Evolutionary conservation across 108 stramenopile genomes (phyloP), one percentile per base, ranked within the genome.

Genomic region (Schizochytrium sp.): DNA sequence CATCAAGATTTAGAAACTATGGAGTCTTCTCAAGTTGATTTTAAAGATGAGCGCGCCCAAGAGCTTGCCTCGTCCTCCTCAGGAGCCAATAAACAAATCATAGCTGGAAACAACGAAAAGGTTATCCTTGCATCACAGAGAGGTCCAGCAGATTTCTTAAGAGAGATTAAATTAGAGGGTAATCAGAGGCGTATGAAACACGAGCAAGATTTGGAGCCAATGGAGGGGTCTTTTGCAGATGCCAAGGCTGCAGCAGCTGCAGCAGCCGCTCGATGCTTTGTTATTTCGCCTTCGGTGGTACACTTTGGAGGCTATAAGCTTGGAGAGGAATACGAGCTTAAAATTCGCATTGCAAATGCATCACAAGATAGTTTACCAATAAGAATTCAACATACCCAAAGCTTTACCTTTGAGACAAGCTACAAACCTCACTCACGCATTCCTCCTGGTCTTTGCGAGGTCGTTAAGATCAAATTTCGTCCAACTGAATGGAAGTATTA

Each of bases 281-380:
- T 38, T 5, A 53, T 83, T 13, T 47, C 76, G 45, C 76, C 76
- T 13, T 83, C 76, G 28, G 76, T 83, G 17, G 87, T 91, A 3
- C 91, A 92, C 57, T 92, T 92, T 76, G 91, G 91, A 4, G 91
- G 91, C 1, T 92, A 91, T 69, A 50, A 46, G 47, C 28, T 91
- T n/a, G 88, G 88, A 7, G 44, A 91, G 55, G 12, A 89, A 28
- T 89, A 92, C 90, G 87, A 64, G 10, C 87, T 91, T 47, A 89
- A 46, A 38, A 50, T 92, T 10, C 56, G 56, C 10, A 87, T 92
- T 45, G 61, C 88, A 28, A 92, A 92, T 69, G 88, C 87, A 3
- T 90, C 91, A 41, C 50, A 87, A 53, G 88, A 89, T 7, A 88
- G 88, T 2, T 49, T 87, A 44, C 91, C 91, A 3, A 41, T 92